phyloP scores from a whole-genome alignment of 208 protist genomes.

The Novymonas esmeraldas region DNA sequence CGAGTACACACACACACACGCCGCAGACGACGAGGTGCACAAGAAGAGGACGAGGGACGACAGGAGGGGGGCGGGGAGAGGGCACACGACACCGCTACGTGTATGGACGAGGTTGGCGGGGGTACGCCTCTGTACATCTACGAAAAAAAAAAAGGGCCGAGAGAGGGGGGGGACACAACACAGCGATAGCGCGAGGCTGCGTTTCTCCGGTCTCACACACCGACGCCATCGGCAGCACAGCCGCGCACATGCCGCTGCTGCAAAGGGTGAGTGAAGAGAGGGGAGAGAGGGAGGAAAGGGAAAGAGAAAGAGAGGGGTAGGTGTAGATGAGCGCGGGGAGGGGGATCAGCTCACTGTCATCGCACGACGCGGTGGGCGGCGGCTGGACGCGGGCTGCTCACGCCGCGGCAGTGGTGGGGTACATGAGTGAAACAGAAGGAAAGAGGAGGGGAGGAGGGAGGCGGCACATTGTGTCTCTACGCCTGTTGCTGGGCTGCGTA shows the following conservation, averaged over 20 bases:
- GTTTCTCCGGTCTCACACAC: background rate
- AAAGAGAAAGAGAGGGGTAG: conserved; percentile 4
- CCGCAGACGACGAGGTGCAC: background rate
- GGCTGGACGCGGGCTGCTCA: too few species aligned
- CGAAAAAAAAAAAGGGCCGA: background rate
- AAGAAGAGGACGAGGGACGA: background rate
- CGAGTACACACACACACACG: background rate
- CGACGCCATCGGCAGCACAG: background rate
- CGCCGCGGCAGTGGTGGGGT: too few species aligned
- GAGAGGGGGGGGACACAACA: background rate
- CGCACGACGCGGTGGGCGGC: too few species aligned
- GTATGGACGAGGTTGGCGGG: background rate
- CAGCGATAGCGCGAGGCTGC: background rate
- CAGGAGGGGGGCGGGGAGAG: background rate
- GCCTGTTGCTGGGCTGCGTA: conserved; percentile 21
- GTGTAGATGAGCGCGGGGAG: too few species aligned
- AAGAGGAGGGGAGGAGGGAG: background rate
- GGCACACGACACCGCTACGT: background rate
- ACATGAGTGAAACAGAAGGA: too few species aligned
- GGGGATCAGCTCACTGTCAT: too few species aligned
- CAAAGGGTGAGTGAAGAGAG: conserved; percentile 5
- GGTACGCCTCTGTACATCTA: conserved; percentile 8
- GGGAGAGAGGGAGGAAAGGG: conserved; percentile 5
- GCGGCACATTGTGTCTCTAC: too few species aligned
- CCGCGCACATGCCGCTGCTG: too few species aligned